These are phyloP conservation scores for Lactarius vividus DNA, from an alignment of 768 basidiomycete species.

Conservation along the genomic window DNA sequence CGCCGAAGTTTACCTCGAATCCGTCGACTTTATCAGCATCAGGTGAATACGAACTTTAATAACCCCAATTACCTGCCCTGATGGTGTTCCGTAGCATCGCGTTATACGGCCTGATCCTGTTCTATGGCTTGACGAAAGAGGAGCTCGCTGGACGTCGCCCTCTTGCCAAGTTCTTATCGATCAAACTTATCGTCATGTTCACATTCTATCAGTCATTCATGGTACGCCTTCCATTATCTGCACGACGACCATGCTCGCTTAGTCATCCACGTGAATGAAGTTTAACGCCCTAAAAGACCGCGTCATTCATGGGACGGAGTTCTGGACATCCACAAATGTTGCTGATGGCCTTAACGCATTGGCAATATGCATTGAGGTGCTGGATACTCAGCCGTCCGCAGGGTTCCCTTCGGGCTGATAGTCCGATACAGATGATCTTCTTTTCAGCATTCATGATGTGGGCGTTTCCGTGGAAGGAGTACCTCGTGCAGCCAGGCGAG, in stretches of 20 bases:
- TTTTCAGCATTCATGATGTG: slow-evolving; percentile 78
- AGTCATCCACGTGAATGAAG: slow-evolving; percentile 36
- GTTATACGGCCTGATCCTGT: slow-evolving; percentile 79
- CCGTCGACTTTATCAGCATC: slow-evolving; percentile 78
- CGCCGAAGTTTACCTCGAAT: slow-evolving; percentile 68
- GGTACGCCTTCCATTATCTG: slow-evolving; percentile 34
- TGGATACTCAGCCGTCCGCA: slow-evolving; percentile 15
- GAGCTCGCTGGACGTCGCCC: slow-evolving; percentile 77
- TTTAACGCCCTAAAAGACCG: slow-evolving; percentile 62
- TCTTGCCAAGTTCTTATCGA: slow-evolving; percentile 79
- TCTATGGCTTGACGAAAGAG: slow-evolving; percentile 77
- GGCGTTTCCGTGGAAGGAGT: slow-evolving; percentile 76
- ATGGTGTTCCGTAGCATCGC: slow-evolving; percentile 54
- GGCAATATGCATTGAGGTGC: slow-evolving; percentile 78
- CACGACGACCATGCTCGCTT: too few species aligned
- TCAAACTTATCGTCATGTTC: slow-evolving; percentile 85
- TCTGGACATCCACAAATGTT: slow-evolving; percentile 84
- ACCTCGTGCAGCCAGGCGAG: slow-evolving; percentile 41
- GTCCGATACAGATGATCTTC: slow-evolving; percentile 65
- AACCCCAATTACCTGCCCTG: not conserved
- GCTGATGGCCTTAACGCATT: slow-evolving; percentile 82
- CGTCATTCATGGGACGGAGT: slow-evolving; percentile 77
- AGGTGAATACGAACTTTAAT: slow-evolving; percentile 44
- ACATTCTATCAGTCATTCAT: slow-evolving; percentile 86
- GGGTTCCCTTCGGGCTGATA: slow-evolving; percentile 15